phyloP scores from a whole-genome alignment of 345 rosid species.

The Gossypium thurberi region DNA sequence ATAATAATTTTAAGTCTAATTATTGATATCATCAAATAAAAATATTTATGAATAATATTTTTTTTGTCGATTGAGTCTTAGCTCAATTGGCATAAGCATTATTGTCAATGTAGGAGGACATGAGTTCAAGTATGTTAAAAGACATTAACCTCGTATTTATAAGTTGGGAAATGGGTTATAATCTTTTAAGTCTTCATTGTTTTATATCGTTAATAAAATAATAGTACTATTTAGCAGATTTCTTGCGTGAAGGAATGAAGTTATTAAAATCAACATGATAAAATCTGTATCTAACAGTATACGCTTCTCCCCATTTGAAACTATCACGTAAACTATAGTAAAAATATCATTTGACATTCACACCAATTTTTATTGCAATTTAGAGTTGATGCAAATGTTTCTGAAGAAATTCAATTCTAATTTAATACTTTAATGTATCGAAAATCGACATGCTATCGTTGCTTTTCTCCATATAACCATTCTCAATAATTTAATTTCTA shows the following conservation, averaged over 20 bases:
- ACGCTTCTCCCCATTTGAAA: neutral
- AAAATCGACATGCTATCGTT: neutral
- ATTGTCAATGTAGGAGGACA: too few species aligned
- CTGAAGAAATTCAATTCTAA: neutral
- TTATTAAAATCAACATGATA: neutral
- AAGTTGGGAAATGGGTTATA: fast-evolving
- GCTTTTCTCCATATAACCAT: neutral
- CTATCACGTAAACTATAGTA: neutral
- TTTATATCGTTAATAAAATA: neutral
- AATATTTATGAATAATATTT: too few species aligned
- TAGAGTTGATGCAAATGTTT: neutral
- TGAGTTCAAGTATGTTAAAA: too few species aligned
- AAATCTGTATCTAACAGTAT: neutral
- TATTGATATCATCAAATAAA: too few species aligned
- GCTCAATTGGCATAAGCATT: too few species aligned
- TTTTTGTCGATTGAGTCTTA: too few species aligned
- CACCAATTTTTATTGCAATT: neutral
- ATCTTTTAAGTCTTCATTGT: neutral
- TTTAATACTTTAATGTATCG: neutral
- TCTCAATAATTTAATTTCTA: conserved; percentile 30
- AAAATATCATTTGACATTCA: neutral
- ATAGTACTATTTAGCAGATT: neutral
- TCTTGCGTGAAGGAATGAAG: neutral
- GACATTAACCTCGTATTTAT: too few species aligned
- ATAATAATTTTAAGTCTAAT: too few species aligned